phyloP scores from a whole-genome alignment of 164 flowering plant species.

The Berberis thunbergii region DNA sequence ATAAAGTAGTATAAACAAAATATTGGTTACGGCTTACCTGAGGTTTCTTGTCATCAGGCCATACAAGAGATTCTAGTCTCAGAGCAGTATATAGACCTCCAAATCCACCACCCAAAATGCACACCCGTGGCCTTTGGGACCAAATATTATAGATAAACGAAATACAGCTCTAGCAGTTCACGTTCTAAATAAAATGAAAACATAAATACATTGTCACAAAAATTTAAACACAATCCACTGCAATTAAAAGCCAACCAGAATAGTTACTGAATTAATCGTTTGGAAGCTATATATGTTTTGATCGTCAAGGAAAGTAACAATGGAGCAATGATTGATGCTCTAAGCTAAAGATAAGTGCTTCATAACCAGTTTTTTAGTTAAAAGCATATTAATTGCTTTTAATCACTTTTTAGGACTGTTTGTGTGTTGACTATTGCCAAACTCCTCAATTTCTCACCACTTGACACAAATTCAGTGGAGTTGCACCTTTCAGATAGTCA shows the following conservation, averaged over 20 bases:
- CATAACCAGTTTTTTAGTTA: too few species aligned
- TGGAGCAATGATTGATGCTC: too few species aligned
- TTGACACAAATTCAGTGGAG: neutral
- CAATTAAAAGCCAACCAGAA: neutral
- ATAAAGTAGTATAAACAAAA: neutral
- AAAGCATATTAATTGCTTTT: too few species aligned
- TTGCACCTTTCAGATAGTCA: neutral
- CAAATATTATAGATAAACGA: neutral
- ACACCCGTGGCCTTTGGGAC: slow-evolving; percentile 76
- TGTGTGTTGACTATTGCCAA: too few species aligned
- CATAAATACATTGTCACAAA: too few species aligned
- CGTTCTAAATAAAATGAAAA: too few species aligned
- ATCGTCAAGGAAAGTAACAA: too few species aligned
- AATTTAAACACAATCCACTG: neutral
- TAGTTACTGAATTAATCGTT: neutral
- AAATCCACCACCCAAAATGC: slow-evolving; percentile 97
- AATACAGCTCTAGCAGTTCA: neutral
- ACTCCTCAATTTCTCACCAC: too few species aligned
- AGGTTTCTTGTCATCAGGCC: slow-evolving; percentile 88
- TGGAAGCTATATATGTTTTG: too few species aligned
- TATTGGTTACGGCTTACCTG: slow-evolving; percentile 35
- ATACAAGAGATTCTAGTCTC: slow-evolving; percentile 82
- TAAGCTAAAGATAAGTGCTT: too few species aligned
- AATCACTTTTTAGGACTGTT: too few species aligned
- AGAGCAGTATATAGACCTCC: slow-evolving; percentile 96